Evolutionary conservation across 345 rosid genomes (phyloP).

Genomic region (Sonneratia alba): DNA sequence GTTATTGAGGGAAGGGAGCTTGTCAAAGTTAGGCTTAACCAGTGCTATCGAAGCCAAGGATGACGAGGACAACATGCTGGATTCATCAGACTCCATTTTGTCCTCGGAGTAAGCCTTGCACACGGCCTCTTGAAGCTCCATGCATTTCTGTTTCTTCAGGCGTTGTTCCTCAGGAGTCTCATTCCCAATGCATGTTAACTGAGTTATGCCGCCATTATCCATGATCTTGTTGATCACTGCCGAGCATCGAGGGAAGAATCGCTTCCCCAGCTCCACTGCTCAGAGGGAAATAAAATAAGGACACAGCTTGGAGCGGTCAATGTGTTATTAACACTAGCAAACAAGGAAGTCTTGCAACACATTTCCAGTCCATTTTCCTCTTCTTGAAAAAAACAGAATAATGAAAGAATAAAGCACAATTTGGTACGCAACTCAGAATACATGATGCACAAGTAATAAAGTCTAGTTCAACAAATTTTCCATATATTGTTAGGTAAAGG

Average conservation of each 20-base stretch:
- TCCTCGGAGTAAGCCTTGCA: conserved; percentile 54
- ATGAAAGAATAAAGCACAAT: background rate
- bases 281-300: conserved; percentile 6
- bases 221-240: conserved; percentile 60
- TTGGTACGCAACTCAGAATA: background rate
- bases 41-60: background rate
- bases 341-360: too few species aligned
- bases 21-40: background rate
- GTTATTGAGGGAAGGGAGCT: background rate
- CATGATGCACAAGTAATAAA: background rate
- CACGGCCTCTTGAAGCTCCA: conserved; percentile 51
- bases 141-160: conserved; percentile 43
- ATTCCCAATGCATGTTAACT: conserved; percentile 42
- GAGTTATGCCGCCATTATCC: conserved; percentile 48
- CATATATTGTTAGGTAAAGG: background rate
- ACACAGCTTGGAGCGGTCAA: background rate
- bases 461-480: too few species aligned
- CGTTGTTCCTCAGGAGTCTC: conserved; percentile 42
- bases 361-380: background rate
- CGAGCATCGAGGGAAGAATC: conserved; percentile 73
- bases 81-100: conserved; percentile 42
- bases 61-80: background rate
- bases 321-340: background rate
- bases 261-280: conserved; percentile 68
- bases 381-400: too few species aligned